Percentiles rank a stretch among this genome's conserved stretches.
Conservation (phyloP, 257 asterid species). For the Scutellaria barbata region DNA sequence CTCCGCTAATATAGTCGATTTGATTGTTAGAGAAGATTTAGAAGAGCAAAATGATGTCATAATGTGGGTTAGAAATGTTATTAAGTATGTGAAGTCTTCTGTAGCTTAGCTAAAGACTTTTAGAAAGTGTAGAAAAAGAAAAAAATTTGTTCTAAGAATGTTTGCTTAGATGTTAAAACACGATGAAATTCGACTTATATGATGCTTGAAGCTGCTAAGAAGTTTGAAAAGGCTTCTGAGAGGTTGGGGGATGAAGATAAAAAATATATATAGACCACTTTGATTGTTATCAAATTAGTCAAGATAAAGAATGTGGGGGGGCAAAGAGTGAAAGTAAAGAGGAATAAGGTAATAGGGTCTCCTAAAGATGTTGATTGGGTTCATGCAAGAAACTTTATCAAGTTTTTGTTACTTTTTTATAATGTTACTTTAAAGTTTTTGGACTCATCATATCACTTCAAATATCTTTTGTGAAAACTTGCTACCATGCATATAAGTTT, state of each 20-base stretch:
- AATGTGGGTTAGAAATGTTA: background rate
- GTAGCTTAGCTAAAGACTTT: background rate
- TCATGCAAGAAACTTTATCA: background rate
- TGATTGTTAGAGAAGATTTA: background rate
- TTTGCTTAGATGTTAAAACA: background rate
- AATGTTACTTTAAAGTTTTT: background rate
- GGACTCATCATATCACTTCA: conserved; percentile 1
- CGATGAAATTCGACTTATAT: background rate
- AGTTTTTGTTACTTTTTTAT: background rate
- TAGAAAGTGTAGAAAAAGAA: background rate
- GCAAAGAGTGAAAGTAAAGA: background rate
- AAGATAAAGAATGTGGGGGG: background rate
- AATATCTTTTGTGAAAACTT: background rate
- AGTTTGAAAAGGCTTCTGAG: background rate
- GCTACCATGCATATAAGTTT: background rate
- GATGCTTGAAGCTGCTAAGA: background rate
- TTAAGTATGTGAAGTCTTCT: conserved; percentile 11
- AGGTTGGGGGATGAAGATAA: background rate
- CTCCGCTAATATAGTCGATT: background rate
- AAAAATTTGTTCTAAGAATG: background rate
- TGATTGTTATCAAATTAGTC: background rate
- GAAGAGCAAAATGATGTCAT: conserved; percentile 1
- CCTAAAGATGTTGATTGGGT: background rate
- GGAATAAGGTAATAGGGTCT: background rate
- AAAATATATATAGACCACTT: background rate